phyloP scores from a whole-genome alignment of 139 green algal genomes.

The Diplosphaera chodatii region DNA sequence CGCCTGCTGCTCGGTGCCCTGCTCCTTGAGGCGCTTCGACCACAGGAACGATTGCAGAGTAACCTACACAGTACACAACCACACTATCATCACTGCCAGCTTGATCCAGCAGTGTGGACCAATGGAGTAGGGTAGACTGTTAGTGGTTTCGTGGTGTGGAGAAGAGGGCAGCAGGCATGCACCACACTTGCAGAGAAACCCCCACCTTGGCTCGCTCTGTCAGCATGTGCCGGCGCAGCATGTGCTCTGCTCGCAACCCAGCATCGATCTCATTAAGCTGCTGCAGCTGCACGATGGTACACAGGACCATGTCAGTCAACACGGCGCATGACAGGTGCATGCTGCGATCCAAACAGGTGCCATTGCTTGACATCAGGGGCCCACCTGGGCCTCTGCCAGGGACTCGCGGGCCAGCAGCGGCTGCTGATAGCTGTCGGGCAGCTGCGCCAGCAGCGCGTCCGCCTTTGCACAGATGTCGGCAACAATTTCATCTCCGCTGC shows the following conservation, averaged over 20 bases:
- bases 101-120: no score
- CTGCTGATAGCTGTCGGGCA: conserved; percentile 29
- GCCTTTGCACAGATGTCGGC: background rate
- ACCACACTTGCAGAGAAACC: no score
- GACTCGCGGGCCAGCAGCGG: conserved; percentile 19
- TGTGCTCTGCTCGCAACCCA: conserved; percentile 34
- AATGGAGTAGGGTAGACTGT: no score
- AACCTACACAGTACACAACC: no score
- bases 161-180: no score
- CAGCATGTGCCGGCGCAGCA: conserved; percentile 51
- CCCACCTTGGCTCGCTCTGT: conserved; percentile 57
- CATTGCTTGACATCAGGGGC: no score
- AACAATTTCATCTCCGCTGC: conserved; percentile 4
- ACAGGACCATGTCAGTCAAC: no score
- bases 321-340: no score
- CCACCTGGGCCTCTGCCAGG: conserved; percentile 29
- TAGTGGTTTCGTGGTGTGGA: no score
- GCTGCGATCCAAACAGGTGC: no score
- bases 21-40: conserved; percentile 30
- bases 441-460: conserved; percentile 10
- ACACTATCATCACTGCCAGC: no score
- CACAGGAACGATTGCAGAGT: conserved; percentile 57
- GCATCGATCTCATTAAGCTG: conserved; percentile 34
- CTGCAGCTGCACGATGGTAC: conserved; percentile 11
- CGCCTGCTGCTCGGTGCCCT: conserved; percentile 17